Percentiles rank a stretch among this genome's conserved stretches.
Conservation (phyloP, 176 grass and related monocot species). For the Zoysia pacifica region DNA sequence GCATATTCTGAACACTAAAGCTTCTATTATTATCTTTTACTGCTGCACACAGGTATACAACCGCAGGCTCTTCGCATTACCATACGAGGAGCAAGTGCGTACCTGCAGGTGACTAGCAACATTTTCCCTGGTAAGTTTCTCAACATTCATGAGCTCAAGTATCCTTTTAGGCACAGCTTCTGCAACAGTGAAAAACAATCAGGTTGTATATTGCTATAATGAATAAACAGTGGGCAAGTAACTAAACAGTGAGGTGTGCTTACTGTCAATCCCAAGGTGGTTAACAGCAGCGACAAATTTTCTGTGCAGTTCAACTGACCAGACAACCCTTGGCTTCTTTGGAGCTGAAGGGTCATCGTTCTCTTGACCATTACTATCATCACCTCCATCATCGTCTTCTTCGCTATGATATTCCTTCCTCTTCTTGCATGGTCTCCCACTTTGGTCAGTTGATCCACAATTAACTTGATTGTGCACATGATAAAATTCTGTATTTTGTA, state of each 20-base stretch:
- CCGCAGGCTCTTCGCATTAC: neutral
- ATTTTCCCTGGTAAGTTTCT: conserved; percentile 97
- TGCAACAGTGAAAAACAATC: conserved; percentile 39
- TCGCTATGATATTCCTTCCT: conserved; percentile 83
- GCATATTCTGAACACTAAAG: conserved; percentile 1
- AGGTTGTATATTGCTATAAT: neutral
- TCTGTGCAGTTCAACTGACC: conserved; percentile 84
- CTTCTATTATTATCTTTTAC: neutral
- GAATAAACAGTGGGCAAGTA: neutral
- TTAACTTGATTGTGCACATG: conserved; percentile 40
- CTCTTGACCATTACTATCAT: conserved; percentile 62
- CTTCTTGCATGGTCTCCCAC: conserved; percentile 67
- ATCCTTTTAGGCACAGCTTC: conserved; percentile 97
- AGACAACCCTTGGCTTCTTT: conserved; percentile 94
- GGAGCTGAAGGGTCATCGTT: conserved; percentile 73
- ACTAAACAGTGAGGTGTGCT: conserved; percentile 21
- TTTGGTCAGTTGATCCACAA: conserved; percentile 53
- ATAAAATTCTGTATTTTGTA: conserved; percentile 41
- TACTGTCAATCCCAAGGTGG: conserved; percentile 96
- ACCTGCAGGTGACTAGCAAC: conserved; percentile 97
- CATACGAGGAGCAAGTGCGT: neutral
- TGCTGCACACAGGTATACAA: conserved; percentile 5
- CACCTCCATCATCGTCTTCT: conserved; percentile 75
- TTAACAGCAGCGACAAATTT: conserved; percentile 95
- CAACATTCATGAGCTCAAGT: conserved; percentile 97